Evolutionary conservation across 225 moss, liverwort and hornwort species (phyloP).

Genomic region (Polytrichum commune): DNA sequence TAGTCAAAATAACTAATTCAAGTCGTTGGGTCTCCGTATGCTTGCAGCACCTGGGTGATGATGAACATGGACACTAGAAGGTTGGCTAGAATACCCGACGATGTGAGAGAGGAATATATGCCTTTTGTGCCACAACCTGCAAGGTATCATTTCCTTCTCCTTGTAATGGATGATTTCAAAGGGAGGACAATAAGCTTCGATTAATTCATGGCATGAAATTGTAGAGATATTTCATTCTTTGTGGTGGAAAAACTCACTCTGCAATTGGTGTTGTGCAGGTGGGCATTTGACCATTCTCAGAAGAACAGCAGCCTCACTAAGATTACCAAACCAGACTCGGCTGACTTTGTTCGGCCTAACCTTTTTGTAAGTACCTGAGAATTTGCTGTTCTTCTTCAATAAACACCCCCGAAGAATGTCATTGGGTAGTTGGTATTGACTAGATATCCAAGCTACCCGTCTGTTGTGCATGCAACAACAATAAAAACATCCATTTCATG

Average conservation of each 20-base stretch:
- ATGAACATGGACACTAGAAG: slow-evolving; percentile 32
- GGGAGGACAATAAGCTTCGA: background rate
- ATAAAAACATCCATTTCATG: background rate
- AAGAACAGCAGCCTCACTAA: slow-evolving; percentile 22
- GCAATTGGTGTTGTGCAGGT: slow-evolving; percentile 8
- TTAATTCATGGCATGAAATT: background rate
- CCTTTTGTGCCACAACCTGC: slow-evolving; percentile 29
- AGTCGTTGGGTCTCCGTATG: background rate
- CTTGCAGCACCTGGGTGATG: slow-evolving; percentile 40
- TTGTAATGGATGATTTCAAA: too few species aligned
- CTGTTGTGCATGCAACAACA: background rate
- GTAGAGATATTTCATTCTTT: background rate
- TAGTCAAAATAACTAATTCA: background rate
- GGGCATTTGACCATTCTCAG: slow-evolving; percentile 31
- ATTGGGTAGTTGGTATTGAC: too few species aligned
- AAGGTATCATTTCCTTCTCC: slow-evolving; percentile 2
- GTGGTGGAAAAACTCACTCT: background rate
- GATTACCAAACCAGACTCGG: slow-evolving; percentile 16
- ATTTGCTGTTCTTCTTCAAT: too few species aligned
- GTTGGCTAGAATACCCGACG: slow-evolving; percentile 31
- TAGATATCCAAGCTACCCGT: too few species aligned
- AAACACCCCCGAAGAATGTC: too few species aligned
- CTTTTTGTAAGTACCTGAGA: slow-evolving; percentile 17
- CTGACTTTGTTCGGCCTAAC: slow-evolving; percentile 25
- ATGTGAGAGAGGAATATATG: slow-evolving; percentile 30